Conservation (phyloP, 306 rosid species). For the Cicer yamashitae region DNA sequence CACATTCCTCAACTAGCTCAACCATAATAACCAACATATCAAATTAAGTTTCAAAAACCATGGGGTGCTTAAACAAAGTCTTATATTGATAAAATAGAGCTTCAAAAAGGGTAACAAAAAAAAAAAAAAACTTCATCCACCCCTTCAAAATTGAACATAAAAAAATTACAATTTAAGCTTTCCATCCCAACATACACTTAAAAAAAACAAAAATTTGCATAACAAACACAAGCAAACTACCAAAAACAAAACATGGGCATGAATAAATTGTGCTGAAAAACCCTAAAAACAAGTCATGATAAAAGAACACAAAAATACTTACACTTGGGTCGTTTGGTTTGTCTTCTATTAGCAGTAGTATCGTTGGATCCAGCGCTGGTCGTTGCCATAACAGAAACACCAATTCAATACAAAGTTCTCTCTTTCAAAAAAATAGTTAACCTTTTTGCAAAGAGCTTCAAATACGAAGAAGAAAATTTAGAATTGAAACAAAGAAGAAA, state of each 20-base stretch:
- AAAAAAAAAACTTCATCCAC: neutral
- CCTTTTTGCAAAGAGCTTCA: slow-evolving; percentile 15
- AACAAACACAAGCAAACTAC: neutral
- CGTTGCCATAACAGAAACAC: slow-evolving; percentile 65
- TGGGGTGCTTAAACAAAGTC: neutral
- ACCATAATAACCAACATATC: slow-evolving; percentile 1
- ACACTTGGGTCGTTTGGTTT: slow-evolving; percentile 94
- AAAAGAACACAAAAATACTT: slow-evolving; percentile 6
- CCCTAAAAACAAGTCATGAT: neutral
- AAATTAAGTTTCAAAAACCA: slow-evolving; percentile 7
- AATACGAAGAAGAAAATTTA: slow-evolving; percentile 9
- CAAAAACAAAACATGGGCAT: slow-evolving; percentile 21
- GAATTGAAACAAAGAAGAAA: neutral
- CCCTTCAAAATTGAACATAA: slow-evolving; percentile 16
- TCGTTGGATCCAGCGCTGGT: slow-evolving; percentile 80
- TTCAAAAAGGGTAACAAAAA: slow-evolving; percentile 2
- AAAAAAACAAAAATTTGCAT: neutral
- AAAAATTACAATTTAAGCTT: neutral
- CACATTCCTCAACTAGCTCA: neutral
- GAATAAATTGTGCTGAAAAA: slow-evolving; percentile 13
- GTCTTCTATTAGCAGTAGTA: slow-evolving; percentile 62
- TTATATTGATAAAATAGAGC: neutral
- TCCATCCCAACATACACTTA: neutral
- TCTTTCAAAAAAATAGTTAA: neutral
- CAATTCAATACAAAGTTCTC: slow-evolving; percentile 41